phyloP scores from a whole-genome alignment of 805 yeast genomes.

The Candida arabinofermentans region DNA sequence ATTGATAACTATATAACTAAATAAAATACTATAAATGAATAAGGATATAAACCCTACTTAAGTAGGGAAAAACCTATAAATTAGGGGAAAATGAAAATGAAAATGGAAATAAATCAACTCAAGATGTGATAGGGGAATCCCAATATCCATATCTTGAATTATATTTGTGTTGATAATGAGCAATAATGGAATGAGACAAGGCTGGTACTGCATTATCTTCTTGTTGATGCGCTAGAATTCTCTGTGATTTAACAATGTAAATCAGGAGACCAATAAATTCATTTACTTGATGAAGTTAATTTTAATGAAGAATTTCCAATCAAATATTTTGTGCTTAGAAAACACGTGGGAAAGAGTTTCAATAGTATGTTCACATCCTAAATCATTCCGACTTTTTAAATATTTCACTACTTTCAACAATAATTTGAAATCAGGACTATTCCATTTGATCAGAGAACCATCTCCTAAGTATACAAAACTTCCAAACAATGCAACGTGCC shows the following conservation, averaged over 20 bases:
- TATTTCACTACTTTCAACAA: background rate
- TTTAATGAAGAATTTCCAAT: background rate
- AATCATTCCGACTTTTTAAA: background rate
- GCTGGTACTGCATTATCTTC: no score
- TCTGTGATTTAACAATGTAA: no score
- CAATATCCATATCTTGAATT: no score
- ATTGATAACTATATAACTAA: background rate
- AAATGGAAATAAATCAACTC: no score
- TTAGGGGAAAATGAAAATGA: no score
- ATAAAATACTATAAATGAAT: background rate
- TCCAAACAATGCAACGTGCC: background rate
- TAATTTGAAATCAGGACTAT: background rate
- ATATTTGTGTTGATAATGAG: no score
- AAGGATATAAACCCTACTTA: background rate
- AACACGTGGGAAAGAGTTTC: background rate
- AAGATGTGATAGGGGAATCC: no score
- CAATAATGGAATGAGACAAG: no score
- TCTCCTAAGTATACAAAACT: background rate
- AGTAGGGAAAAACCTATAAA: no score
- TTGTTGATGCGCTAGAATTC: no score
- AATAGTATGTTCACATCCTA: background rate
- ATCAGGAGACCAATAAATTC: no score
- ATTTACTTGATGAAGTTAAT: no score
- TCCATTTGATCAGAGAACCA: background rate
- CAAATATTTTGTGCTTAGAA: background rate